These are phyloP conservation scores for Endothia cerciana DNA, from an alignment of 2,329 filamentous ascomycete species.

Conservation along the genomic window DNA sequence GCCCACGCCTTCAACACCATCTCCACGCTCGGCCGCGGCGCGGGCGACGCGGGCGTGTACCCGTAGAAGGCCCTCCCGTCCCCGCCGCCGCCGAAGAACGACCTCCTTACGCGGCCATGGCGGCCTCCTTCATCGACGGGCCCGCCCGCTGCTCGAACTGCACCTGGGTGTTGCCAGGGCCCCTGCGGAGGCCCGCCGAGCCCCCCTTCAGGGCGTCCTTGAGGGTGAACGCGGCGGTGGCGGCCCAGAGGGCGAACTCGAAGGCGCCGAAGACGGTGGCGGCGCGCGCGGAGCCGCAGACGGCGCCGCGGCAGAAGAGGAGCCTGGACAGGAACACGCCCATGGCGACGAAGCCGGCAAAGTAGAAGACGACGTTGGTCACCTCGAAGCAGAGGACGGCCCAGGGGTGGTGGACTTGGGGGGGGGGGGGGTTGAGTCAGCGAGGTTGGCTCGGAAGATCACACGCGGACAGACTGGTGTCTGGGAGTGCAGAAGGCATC, in stretches of 20 bases:
- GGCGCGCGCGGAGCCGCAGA: slow-evolving; percentile 60
- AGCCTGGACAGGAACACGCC: slow-evolving; percentile 59
- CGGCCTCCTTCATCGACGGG: slow-evolving; percentile 44
- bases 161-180: slow-evolving; percentile 38
- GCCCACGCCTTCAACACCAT: slow-evolving; percentile 28
- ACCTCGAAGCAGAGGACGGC: slow-evolving; percentile 53
- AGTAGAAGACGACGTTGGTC: slow-evolving; percentile 59
- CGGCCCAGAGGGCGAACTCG: slow-evolving; percentile 58
- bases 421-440: not conserved
- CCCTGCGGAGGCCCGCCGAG: slow-evolving; percentile 30
- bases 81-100: slow-evolving; percentile 12
- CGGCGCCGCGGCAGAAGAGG: slow-evolving; percentile 59
- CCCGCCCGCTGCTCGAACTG: slow-evolving; percentile 40
- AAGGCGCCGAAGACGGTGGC: slow-evolving; percentile 58
- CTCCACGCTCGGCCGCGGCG: slow-evolving; percentile 21
- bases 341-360: slow-evolving; percentile 62
- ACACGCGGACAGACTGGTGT: not conserved
- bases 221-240: slow-evolving; percentile 49
- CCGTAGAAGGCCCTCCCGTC: slow-evolving; percentile 9
- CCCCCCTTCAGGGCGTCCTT: slow-evolving; percentile 52
- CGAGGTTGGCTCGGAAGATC: not conserved
- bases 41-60: slow-evolving; percentile 9
- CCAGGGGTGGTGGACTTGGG: slow-evolving; percentile 51
- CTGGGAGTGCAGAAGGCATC: not conserved
- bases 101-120: slow-evolving; percentile 29